phyloP scores from a whole-genome alignment of 169 alveolate genomes.

The Perkinsus marinus region DNA sequence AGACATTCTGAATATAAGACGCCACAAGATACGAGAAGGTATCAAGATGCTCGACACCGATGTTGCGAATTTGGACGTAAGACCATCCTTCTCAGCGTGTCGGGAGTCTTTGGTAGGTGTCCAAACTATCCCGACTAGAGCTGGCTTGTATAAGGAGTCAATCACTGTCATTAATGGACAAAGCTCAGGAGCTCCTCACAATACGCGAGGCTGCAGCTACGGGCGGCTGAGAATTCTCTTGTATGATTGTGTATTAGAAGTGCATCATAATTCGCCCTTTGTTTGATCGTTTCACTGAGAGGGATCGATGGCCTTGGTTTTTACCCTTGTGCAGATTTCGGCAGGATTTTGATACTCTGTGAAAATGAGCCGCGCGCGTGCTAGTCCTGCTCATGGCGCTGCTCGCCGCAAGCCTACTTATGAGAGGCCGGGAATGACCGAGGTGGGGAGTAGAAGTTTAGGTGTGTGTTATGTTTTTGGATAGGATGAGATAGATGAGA shows the following conservation, averaged over 20 bases:
- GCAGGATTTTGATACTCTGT: not conserved
- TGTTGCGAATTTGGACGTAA: not conserved
- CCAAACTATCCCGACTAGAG: not conserved
- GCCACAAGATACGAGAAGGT: not conserved
- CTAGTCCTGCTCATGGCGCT: not conserved
- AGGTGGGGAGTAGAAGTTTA: not conserved
- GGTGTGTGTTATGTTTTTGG: too few species aligned
- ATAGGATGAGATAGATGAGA: conserved; percentile 96
- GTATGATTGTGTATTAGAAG: not conserved
- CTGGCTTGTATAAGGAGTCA: not conserved
- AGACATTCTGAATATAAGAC: not conserved
- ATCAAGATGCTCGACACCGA: not conserved
- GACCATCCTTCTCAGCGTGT: not conserved
- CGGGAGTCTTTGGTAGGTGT: not conserved
- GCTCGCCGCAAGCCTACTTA: conserved; percentile 7
- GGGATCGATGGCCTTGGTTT: too few species aligned
- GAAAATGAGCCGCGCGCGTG: not conserved
- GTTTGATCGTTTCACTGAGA: too few species aligned
- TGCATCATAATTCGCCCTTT: too few species aligned
- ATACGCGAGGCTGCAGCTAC: not conserved
- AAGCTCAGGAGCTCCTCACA: not conserved
- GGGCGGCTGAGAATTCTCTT: not conserved
- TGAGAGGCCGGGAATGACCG: conserved; percentile 33
- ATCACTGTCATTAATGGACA: not conserved
- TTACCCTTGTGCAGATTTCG: too few species aligned